These are phyloP conservation scores for Pleurotus citrinopileatus DNA, from an alignment of 768 basidiomycete species.

Conservation along the genomic window DNA sequence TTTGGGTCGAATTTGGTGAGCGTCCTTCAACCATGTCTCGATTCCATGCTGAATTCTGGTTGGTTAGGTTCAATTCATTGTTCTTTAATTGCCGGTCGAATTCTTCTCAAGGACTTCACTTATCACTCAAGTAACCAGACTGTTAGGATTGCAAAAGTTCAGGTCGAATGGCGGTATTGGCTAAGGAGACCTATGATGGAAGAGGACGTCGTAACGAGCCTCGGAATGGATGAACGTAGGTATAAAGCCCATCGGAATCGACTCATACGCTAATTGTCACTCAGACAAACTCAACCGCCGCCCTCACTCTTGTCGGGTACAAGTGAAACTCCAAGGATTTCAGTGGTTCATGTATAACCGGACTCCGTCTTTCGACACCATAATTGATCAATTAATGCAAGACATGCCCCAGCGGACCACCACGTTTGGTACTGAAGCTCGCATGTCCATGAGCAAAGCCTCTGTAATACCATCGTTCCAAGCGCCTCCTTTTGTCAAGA, in stretches of 20 bases:
- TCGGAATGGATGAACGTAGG: slow-evolving; percentile 54
- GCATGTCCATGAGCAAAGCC: slow-evolving; percentile 31
- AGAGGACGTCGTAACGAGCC: slow-evolving; percentile 53
- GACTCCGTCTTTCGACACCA: slow-evolving; percentile 85
- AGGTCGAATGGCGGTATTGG: slow-evolving; percentile 95
- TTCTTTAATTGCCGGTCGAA: slow-evolving; percentile 81
- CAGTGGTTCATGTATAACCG: slow-evolving; percentile 94
- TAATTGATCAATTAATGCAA: slow-evolving; percentile 70
- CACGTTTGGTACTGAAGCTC: slow-evolving; percentile 36
- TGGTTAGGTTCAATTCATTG: slow-evolving; percentile 83
- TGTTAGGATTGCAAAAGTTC: slow-evolving; percentile 76
- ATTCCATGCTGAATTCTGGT: slow-evolving; percentile 1
- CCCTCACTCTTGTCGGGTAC: slow-evolving; percentile 73
- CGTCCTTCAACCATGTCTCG: not conserved
- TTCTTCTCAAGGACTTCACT: slow-evolving; percentile 82
- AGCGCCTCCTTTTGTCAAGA: slow-evolving; percentile 36
- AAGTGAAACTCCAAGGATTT: slow-evolving; percentile 76
- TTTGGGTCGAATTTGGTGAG: slow-evolving; percentile 83
- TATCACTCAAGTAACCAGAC: slow-evolving; percentile 95
- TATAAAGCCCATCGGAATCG: slow-evolving; percentile 10
- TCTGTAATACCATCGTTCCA: slow-evolving; percentile 29
- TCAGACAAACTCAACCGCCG: slow-evolving; percentile 31
- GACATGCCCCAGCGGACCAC: slow-evolving; percentile 30
- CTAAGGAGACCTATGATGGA: slow-evolving; percentile 75
- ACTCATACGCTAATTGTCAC: not conserved